Base-by-base conservation (phyloP, 2,329 filamentous ascomycete genomes). In the Scedosporium boydii region DNA sequence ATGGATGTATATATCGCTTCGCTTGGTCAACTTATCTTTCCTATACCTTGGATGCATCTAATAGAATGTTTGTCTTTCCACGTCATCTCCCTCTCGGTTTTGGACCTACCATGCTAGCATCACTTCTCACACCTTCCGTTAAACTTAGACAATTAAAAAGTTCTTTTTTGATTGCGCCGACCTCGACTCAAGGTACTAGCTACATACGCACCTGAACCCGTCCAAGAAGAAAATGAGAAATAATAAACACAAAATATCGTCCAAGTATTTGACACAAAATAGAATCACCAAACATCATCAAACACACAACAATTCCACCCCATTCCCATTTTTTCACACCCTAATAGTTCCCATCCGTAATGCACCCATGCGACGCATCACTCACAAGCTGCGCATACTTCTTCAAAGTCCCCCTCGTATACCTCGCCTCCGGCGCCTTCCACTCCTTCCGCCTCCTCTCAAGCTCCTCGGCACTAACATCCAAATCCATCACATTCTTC, bases 361-460 rank as follows among this genome's bases (percentile, higher is more conserved):
- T 79, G 67, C 83, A 86, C 12, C 83, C 83, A n/a, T 76, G 74
- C 70, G 82, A 85, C 6, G 83, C 83, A 65, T 86, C 76, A 68
- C 77, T 84, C 58, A 86, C 83, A 60, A 86, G 73, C 42, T 72
- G 65, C 4, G 87, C 87, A 69, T 91, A 91, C 76, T 91, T 91
- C 66, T 82, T 84, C 67, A 91, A 75, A 5, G 87, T 90, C 58
- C 88, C 88, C 68, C 84, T 81, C 68, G 77, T 78, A 63, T 83
- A 85, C 65, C 80, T 82, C 63, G 82, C 75, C 64, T 80, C 73
- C 2, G 88, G 88, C 29, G 81, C 79, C 70, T 80, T 82, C 88
- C 88, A 91, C 62, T 78, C 78, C 67, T 80, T 77, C 66, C 78
- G 77, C 63, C 88, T 78, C 69, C 75, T 75, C 10, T 75, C 79